Percentiles rank a stretch among this genome's conserved stretches.
Evolutionary conservation across 495 filamentous ascomycete species (phyloP).

Genomic region (Clohesyomyces aquaticus): DNA sequence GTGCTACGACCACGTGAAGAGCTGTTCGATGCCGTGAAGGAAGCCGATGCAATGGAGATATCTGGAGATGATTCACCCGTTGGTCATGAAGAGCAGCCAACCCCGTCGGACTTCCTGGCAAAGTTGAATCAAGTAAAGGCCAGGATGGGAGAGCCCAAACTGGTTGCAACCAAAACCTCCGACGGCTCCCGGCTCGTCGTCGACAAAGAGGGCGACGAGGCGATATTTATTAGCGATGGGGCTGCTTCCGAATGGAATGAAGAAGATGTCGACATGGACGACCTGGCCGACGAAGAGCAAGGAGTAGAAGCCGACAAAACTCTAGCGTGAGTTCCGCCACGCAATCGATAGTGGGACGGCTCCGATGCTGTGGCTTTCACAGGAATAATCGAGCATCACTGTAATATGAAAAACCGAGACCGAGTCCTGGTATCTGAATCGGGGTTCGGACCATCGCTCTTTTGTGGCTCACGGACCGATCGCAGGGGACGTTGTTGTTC

Average conservation of each 20-base stretch:
- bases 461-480: too few relatives aligned
- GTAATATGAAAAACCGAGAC: too few relatives aligned
- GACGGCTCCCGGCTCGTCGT: not conserved
- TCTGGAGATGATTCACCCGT: not conserved
- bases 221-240: not conserved
- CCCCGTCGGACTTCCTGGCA: constrained; percentile 12
- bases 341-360: too few relatives aligned
- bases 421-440: too few relatives aligned
- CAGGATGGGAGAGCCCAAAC: constrained; percentile 19
- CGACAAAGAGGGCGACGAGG: not conserved
- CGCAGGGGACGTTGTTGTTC: too few relatives aligned
- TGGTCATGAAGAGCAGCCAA: not conserved
- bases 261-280: not conserved
- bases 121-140: constrained; percentile 25
- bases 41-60: not conserved
- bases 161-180: not conserved
- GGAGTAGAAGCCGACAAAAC: not conserved
- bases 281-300: not conserved
- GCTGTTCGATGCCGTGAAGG: constrained; percentile 1
- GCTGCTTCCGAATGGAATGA: not conserved
- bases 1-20: constrained; percentile 39
- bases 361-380: too few relatives aligned
- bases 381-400: too few relatives aligned
- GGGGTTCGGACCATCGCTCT: too few relatives aligned
- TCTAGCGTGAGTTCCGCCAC: not conserved